Percentiles rank a stretch among this genome's conserved stretches.
Conservation (phyloP, 805 yeast genomes). For the Ogataea paraovalis region DNA sequence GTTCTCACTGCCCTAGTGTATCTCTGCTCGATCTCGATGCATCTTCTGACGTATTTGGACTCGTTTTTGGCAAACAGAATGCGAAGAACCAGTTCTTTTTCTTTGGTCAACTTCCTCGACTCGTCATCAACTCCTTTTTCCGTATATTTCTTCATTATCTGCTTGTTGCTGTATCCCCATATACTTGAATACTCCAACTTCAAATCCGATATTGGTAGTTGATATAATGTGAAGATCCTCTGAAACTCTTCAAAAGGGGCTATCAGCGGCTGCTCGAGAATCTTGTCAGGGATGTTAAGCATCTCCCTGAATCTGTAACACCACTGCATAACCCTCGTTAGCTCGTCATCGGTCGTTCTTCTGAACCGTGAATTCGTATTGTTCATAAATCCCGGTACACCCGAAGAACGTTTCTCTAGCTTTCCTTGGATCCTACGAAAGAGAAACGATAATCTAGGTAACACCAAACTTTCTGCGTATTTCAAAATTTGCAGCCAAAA, state of each 20-base stretch:
- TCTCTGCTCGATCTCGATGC: constrained; percentile 28
- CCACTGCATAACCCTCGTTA: constrained; percentile 30
- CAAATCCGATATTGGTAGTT: constrained; percentile 12
- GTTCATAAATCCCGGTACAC: constrained; percentile 8
- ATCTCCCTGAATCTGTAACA: constrained; percentile 27
- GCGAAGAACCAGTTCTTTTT: constrained; percentile 63
- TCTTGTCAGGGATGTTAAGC: constrained; percentile 25
- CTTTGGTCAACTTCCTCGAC: constrained; percentile 38
- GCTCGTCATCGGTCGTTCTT: constrained; percentile 21
- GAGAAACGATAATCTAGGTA: constrained; percentile 60
- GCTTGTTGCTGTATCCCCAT: constrained; percentile 22
- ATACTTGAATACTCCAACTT: constrained; percentile 17
- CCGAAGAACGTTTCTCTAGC: constrained; percentile 16
- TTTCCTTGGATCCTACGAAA: constrained; percentile 28
- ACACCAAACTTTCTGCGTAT: constrained; percentile 63
- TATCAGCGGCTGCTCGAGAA: constrained; percentile 19
- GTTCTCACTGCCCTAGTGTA: constrained; percentile 25
- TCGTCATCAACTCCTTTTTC: constrained; percentile 37
- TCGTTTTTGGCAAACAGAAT: constrained; percentile 49
- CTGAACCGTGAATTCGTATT: constrained; percentile 6
- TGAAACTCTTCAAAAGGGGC: constrained; percentile 20
- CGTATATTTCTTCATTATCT: constrained; percentile 16
- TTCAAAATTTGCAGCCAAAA: constrained; percentile 75
- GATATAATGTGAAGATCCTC: constrained; percentile 15
- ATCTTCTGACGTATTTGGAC: constrained; percentile 20